Percentiles rank a stretch among this genome's conserved stretches.
phyloP scores from a whole-genome alignment of 2,329 filamentous ascomycete species.

The Cytospora piceae region DNA sequence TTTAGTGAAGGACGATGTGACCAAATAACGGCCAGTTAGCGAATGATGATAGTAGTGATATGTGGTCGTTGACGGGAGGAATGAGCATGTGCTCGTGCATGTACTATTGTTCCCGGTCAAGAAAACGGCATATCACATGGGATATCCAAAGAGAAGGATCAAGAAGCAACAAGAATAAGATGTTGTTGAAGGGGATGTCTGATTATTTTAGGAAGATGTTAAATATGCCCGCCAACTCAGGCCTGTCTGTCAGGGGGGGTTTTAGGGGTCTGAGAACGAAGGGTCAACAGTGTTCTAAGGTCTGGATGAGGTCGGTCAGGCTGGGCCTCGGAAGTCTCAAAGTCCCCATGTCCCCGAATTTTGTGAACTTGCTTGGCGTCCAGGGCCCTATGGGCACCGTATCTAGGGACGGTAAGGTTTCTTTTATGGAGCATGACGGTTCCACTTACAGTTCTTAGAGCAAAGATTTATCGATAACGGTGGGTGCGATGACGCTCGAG shows the following conservation, averaged over 20 bases:
- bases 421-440: not conserved
- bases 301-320: no score
- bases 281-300: no score
- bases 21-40: not conserved
- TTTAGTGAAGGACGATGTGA: constrained; percentile 1
- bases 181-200: not conserved
- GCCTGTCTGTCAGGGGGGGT: no score
- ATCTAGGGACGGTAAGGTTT: no score
- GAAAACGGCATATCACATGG: not conserved
- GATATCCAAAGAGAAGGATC: not conserved
- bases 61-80: not conserved
- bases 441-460: constrained; percentile 9
- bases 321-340: no score
- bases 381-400: no score
- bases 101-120: not conserved
- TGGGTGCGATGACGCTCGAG: not conserved
- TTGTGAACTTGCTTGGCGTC: no score
- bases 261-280: not conserved
- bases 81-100: not conserved
- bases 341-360: no score
- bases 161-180: not conserved
- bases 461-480: constrained; percentile 25
- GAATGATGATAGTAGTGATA: not conserved
- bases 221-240: not conserved
- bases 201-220: not conserved